Evolutionary conservation across 371 early-diverging fungal genomes (phyloP).

Genomic region (Polyrhizophydium stewartii): DNA sequence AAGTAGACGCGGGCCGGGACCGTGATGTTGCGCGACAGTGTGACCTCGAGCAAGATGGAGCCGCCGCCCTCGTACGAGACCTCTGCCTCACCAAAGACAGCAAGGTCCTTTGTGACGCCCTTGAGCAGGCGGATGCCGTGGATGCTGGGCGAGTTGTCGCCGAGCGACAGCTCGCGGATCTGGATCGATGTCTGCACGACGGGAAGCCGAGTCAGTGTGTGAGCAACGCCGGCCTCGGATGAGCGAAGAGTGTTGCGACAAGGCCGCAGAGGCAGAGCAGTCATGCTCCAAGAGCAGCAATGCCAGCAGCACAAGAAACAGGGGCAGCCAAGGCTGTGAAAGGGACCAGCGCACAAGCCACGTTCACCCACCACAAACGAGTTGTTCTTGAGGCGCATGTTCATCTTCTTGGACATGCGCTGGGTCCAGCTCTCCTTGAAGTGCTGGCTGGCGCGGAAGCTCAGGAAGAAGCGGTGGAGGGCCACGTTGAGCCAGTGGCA

Average conservation of each 20-base stretch:
- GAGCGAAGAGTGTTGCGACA: too few species aligned
- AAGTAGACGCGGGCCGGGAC: constrained; percentile 40
- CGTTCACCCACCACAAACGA: constrained; percentile 31
- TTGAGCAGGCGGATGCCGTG: constrained; percentile 37
- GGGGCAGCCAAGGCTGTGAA: background rate
- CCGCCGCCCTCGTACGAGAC: constrained; percentile 42
- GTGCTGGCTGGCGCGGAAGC: constrained; percentile 32
- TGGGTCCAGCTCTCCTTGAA: constrained; percentile 32
- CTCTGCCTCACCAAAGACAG: constrained; percentile 42
- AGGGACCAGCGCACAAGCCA: background rate
- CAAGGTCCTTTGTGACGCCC: constrained; percentile 42
- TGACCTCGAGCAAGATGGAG: constrained; percentile 37
- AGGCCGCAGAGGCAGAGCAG: too few species aligned
- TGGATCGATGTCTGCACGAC: constrained; percentile 32
- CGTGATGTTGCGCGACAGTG: constrained; percentile 29
- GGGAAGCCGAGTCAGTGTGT: too few species aligned
- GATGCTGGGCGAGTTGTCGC: constrained; percentile 41
- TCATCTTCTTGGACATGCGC: constrained; percentile 37
- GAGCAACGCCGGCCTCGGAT: too few species aligned
- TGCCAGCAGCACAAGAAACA: background rate
- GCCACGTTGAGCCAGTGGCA: constrained; percentile 39
- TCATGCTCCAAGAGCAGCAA: background rate
- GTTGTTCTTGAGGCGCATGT: constrained; percentile 35
- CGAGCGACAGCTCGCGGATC: constrained; percentile 37
- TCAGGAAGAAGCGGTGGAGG: constrained; percentile 38